These are phyloP conservation scores for Metschnikowia rubicola DNA, from an alignment of 805 yeast species.

Conservation along the genomic window DNA sequence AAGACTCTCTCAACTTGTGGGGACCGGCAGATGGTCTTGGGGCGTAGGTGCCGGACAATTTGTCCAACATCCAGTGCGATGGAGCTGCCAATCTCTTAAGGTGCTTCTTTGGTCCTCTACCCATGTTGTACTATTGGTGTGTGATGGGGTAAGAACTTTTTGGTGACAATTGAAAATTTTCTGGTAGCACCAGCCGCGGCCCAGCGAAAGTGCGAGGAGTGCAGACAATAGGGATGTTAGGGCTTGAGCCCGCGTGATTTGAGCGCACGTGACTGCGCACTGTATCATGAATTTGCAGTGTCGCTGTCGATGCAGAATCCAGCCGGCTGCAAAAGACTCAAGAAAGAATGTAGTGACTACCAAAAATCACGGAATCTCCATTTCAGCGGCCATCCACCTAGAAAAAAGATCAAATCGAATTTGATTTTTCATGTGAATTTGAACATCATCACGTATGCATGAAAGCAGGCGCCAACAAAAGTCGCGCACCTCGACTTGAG, in stretches of 20 bases:
- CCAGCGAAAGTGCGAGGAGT: neutral
- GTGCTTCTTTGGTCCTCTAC: constrained; percentile 92
- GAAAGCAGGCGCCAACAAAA: too few species aligned
- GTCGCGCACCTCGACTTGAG: too few species aligned
- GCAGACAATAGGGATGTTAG: neutral
- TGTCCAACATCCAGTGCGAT: constrained; percentile 99
- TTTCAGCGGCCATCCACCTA: too few species aligned
- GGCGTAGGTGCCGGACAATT: constrained; percentile 98
- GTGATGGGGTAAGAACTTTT: neutral
- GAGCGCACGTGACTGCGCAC: neutral
- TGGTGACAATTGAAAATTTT: constrained; percentile 14
- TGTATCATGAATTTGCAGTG: too few species aligned
- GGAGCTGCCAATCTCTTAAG: constrained; percentile 99
- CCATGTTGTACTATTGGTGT: constrained; percentile 45
- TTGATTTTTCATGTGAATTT: too few species aligned
- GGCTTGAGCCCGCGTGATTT: constrained; percentile 2
- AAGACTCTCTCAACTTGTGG: constrained; percentile 97
- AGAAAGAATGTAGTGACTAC: too few species aligned
- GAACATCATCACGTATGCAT: too few species aligned
- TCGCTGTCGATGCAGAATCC: too few species aligned
- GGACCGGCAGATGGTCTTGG: constrained; percentile 99
- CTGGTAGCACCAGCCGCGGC: neutral
- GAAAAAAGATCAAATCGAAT: too few species aligned
- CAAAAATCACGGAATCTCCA: too few species aligned
- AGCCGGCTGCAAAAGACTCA: too few species aligned